Conservation (phyloP, 805 yeast species). For the Yamadazyma tumulicola region DNA sequence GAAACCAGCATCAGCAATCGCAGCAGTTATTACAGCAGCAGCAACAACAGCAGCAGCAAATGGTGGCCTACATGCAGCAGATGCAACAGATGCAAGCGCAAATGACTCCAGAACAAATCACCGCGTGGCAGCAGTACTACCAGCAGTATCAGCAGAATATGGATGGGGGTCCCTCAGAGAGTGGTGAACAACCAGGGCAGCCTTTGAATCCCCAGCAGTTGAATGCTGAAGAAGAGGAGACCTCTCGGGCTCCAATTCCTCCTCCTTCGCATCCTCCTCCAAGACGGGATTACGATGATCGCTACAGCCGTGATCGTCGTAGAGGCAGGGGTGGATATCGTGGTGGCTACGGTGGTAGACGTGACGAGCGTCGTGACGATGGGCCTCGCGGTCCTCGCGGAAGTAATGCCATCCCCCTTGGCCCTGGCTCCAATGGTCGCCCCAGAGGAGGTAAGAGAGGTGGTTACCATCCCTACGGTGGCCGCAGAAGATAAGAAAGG, state of each 20-base stretch:
- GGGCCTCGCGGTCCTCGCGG: conserved; percentile 41
- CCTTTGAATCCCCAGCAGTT: conserved; percentile 45
- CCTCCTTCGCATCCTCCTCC: conserved; percentile 15
- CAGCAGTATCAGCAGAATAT: conserved; percentile 54
- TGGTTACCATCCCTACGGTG: conserved; percentile 46
- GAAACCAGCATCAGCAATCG: conserved; percentile 58
- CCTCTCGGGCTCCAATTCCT: conserved; percentile 8
- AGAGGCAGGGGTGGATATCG: conserved; percentile 10
- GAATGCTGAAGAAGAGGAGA: conserved; percentile 16
- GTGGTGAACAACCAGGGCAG: conserved; percentile 30
- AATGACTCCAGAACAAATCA: conserved; percentile 62
- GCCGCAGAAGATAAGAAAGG: conserved; percentile 34
- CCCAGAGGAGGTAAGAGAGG: conserved; percentile 22
- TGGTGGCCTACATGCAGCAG: conserved; percentile 15
- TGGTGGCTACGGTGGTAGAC: conserved; percentile 37
- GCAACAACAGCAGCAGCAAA: conserved; percentile 21
- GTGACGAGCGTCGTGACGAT: conserved; percentile 28
- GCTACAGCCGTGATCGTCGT: conserved; percentile 7
- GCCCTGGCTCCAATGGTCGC: conserved; percentile 34
- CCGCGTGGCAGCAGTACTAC: conserved; percentile 63
- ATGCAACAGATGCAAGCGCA: conserved; percentile 42
- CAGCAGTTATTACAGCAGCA: conserved; percentile 30
- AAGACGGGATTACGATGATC: conserved; percentile 3
- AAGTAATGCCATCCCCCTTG: conserved; percentile 32
- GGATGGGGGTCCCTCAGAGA: conserved; percentile 20